These are phyloP conservation scores for Penicillium manginii DNA, from an alignment of 495 filamentous ascomycete species.

Conservation along the genomic window DNA sequence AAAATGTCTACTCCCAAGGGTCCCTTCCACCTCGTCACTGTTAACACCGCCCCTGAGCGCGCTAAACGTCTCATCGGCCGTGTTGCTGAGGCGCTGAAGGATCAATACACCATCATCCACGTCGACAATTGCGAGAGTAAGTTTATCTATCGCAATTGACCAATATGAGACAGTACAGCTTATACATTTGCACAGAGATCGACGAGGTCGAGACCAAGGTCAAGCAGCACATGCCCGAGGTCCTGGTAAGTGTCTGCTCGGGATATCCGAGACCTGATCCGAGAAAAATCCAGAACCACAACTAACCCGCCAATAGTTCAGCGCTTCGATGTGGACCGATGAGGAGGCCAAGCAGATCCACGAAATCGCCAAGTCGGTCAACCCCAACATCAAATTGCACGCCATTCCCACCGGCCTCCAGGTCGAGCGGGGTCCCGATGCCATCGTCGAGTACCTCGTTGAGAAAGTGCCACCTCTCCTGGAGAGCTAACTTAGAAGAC, in stretches of 20 bases:
- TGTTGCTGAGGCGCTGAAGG: slow-evolving; percentile 59
- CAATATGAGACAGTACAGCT: background rate
- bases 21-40: slow-evolving; percentile 65
- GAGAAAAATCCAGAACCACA: slow-evolving; percentile 4
- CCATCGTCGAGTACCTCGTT: slow-evolving; percentile 64
- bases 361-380: slow-evolving; percentile 53
- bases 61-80: slow-evolving; percentile 64
- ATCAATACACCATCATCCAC: slow-evolving; percentile 62
- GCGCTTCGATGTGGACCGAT: slow-evolving; percentile 69
- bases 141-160: slow-evolving; percentile 16
- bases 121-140: slow-evolving; percentile 60
- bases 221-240: slow-evolving; percentile 51
- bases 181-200: slow-evolving; percentile 38
- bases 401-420: slow-evolving; percentile 68
- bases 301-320: slow-evolving; percentile 48
- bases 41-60: slow-evolving; percentile 70
- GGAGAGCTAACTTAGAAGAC: slow-evolving; percentile 35
- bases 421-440: slow-evolving; percentile 65
- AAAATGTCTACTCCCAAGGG: slow-evolving; percentile 55
- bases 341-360: slow-evolving; percentile 60
- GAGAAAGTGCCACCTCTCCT: slow-evolving; percentile 60
- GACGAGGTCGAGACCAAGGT: slow-evolving; percentile 56
- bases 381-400: slow-evolving; percentile 58
- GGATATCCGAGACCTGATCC: slow-evolving; percentile 14
- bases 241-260: slow-evolving; percentile 45